Conservation (phyloP, 148 eudicot species). For the Tetragonia tetragonoides region DNA sequence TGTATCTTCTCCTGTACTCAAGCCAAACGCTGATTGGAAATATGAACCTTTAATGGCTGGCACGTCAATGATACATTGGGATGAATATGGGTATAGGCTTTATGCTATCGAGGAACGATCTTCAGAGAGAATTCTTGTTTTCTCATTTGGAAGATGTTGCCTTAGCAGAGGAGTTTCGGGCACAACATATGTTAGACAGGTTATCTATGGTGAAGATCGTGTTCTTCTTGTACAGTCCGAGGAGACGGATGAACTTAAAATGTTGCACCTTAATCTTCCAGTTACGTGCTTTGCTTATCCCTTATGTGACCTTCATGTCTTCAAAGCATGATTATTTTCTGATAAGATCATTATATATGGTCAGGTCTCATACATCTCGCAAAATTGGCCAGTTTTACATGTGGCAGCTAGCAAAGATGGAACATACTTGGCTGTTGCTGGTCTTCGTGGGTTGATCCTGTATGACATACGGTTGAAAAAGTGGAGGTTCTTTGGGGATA, state of each 20-base stretch:
- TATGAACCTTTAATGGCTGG: conserved; percentile 93
- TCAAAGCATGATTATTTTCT: conserved; percentile 20
- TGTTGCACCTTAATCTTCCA: conserved; percentile 97
- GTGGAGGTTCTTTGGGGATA: conserved; percentile 97
- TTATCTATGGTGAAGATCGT: conserved; percentile 95
- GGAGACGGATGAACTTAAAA: conserved; percentile 91
- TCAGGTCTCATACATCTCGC: conserved; percentile 91
- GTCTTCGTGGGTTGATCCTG: conserved; percentile 84
- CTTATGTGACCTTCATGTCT: conserved; percentile 3
- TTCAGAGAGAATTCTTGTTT: conserved; percentile 82
- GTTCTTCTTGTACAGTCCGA: conserved; percentile 93
- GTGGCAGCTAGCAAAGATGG: conserved; percentile 96
- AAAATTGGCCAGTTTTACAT: conserved; percentile 93
- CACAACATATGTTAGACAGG: conserved; percentile 76
- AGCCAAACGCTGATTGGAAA: conserved; percentile 65
- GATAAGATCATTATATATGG: conserved; percentile 22
- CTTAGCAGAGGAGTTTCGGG: conserved; percentile 97
- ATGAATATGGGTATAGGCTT: conserved; percentile 91
- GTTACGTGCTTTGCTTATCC: conserved; percentile 53
- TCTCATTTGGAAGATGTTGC: conserved; percentile 93
- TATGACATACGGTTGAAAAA: conserved; percentile 78
- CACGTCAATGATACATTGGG: conserved; percentile 89
- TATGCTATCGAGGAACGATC: conserved; percentile 83
- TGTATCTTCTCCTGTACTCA: conserved; percentile 78
- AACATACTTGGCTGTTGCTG: conserved; percentile 92